A percentile compares a stretch with the other conserved stretches of the same genome.
These are phyloP conservation scores for Venturiaceae sp. DNA, from an alignment of 2,329 filamentous ascomycete species.

Conservation along the genomic window DNA sequence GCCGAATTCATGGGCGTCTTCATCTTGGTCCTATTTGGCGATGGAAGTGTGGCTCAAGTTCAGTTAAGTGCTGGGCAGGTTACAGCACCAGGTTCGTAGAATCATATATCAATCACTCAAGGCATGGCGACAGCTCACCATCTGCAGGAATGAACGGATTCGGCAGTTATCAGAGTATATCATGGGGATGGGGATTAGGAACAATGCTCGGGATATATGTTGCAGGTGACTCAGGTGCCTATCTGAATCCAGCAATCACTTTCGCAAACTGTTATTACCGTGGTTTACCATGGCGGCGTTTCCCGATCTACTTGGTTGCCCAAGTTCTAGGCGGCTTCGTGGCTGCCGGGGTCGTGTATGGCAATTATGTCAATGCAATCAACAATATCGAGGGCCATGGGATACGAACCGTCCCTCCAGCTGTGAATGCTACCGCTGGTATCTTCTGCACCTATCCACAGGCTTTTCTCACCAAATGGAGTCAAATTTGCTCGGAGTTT, in stretches of 20 bases:
- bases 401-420: conserved; percentile 51
- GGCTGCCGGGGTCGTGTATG: conserved; percentile 48
- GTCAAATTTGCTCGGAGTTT: conserved; percentile 64
- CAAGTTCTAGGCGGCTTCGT: conserved; percentile 59
- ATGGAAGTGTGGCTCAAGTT: conserved; percentile 34
- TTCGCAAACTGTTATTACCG: conserved; percentile 60
- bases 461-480: conserved; percentile 53
- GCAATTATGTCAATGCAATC: conserved; percentile 56
- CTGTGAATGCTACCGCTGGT: conserved; percentile 51
- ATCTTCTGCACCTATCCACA: conserved; percentile 68
- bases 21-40: conserved; percentile 33
- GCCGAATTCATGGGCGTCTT: conserved; percentile 34
- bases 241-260: conserved; percentile 58
- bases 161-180: conserved; percentile 31
- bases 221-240: conserved; percentile 55
- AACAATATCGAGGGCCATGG: conserved; percentile 52
- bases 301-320: conserved; percentile 57
- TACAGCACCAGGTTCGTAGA: conserved; percentile 28
- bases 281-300: conserved; percentile 57
- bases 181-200: conserved; percentile 25
- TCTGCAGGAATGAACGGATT: conserved; percentile 18
- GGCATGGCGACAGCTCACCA: background rate
- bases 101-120: no score
- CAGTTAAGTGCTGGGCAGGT: conserved; percentile 25
- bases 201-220: conserved; percentile 48